These are phyloP conservation scores for Stygiomarasmius scandens DNA, from an alignment of 1,284 basidiomycete genomes.

Conservation along the genomic window DNA sequence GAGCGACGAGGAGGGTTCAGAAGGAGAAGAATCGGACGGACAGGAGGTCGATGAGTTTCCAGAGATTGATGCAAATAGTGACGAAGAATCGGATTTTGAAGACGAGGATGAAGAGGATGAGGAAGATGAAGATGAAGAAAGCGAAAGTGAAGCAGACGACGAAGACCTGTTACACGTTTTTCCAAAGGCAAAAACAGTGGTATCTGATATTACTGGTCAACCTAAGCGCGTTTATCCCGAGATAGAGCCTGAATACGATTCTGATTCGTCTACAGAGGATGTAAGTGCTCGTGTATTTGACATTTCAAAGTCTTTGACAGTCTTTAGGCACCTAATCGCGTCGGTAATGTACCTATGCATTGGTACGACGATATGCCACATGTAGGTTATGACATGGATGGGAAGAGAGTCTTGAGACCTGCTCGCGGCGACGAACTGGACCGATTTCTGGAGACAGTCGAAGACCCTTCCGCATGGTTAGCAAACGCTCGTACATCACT, in stretches of 20 bases:
- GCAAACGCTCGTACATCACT: slow-evolving; percentile 23
- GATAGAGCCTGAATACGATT: slow-evolving; percentile 96
- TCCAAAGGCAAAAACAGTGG: slow-evolving; percentile 69
- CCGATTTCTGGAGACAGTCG: slow-evolving; percentile 93
- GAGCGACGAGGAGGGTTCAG: slow-evolving; percentile 68
- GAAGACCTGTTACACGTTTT: slow-evolving; percentile 46
- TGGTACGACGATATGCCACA: slow-evolving; percentile 99
- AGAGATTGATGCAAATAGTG: slow-evolving; percentile 31
- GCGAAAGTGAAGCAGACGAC: slow-evolving; percentile 37
- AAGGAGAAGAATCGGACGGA: slow-evolving; percentile 54
- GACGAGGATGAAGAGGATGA: slow-evolving; percentile 39
- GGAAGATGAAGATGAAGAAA: slow-evolving; percentile 41
- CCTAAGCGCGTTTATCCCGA: slow-evolving; percentile 91
- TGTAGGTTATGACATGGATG: slow-evolving; percentile 96
- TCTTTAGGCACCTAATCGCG: slow-evolving; percentile 83
- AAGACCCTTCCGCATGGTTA: slow-evolving; percentile 90
- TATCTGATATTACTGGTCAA: slow-evolving; percentile 85
- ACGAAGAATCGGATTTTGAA: slow-evolving; percentile 35
- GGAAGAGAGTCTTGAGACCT: slow-evolving; percentile 92
- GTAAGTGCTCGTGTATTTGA: slow-evolving; percentile 50
- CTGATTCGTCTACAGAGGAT: slow-evolving; percentile 96
- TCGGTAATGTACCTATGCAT: slow-evolving; percentile 95
- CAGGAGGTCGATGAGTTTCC: slow-evolving; percentile 39
- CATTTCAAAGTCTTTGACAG: slow-evolving; percentile 13
- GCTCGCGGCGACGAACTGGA: slow-evolving; percentile 97